These are phyloP conservation scores for Amaranthus tricolor DNA, from an alignment of 179 eudicot genomes.

Conservation along the genomic window DNA sequence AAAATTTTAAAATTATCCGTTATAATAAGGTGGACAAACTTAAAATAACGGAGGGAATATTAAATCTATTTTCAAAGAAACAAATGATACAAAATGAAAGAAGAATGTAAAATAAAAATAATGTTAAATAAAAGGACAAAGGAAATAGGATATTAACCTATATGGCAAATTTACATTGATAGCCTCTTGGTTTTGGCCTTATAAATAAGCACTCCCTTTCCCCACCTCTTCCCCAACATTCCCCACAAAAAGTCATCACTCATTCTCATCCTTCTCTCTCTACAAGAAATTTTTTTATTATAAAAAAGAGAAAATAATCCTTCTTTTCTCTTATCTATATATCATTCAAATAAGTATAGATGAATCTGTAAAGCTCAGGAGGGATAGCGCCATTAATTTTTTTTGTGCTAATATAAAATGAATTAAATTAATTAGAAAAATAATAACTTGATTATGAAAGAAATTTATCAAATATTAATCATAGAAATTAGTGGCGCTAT, in stretches of 20 bases:
- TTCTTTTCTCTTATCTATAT: background rate
- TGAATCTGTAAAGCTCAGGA: conserved; percentile 77
- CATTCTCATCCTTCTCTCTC: background rate
- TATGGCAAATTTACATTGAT: conserved; percentile 9
- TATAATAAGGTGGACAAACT: no score
- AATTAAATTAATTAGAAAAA: background rate
- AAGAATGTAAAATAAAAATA: no score
- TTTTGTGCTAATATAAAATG: background rate
- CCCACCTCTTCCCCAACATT: conserved; percentile 11
- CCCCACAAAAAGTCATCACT: conserved; percentile 2
- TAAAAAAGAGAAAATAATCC: background rate
- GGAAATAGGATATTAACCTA: background rate
- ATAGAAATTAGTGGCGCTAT: conserved; percentile 43
- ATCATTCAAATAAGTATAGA: conserved; percentile 24
- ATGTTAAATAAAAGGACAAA: no score
- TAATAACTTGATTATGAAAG: no score
- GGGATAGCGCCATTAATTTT: conserved; percentile 61
- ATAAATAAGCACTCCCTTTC: conserved; percentile 25
- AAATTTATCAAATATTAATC: background rate
- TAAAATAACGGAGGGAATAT: no score
- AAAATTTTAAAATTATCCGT: no score
- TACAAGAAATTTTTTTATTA: background rate
- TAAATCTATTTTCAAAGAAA: no score
- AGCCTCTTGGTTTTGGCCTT: conserved; percentile 8
- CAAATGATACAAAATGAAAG: no score